These are phyloP conservation scores for Liquidambar formosana DNA, from an alignment of 164 flowering plant species.

Conservation along the genomic window DNA sequence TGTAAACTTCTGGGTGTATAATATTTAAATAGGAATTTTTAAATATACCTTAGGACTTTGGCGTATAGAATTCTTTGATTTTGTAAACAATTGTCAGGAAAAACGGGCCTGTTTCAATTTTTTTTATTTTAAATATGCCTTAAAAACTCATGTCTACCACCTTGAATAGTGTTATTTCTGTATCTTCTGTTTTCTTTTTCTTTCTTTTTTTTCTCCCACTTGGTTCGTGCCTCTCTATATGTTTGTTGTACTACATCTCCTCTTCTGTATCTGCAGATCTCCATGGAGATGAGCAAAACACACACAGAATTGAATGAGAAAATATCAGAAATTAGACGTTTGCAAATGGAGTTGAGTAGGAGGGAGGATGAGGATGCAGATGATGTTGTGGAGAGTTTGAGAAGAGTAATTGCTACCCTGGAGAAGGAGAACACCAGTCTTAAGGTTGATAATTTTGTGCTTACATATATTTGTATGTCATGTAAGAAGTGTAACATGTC, in stretches of 20 bases:
- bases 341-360: constrained; percentile 62
- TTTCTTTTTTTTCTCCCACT: too few species aligned
- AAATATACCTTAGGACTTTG: neutral
- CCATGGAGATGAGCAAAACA: constrained; percentile 51
- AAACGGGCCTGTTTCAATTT: neutral
- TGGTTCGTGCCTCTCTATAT: neutral
- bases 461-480: constrained; percentile 2
- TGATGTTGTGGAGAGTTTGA: constrained; percentile 42
- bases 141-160: neutral
- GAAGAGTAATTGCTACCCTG: constrained; percentile 44
- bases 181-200: neutral
- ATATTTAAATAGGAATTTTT: neutral
- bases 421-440: constrained; percentile 69
- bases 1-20: neutral
- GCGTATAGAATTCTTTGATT: neutral
- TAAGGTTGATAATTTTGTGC: constrained; percentile 49
- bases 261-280: constrained; percentile 39
- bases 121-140: neutral
- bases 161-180: neutral
- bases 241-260: constrained; percentile 1
- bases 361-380: constrained; percentile 39
- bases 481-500: neutral
- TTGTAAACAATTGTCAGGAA: neutral
- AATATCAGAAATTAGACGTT: constrained; percentile 49
- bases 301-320: constrained; percentile 60